These are phyloP conservation scores for Beta macrorhiza DNA, from an alignment of 179 eudicot genomes.

Conservation along the genomic window DNA sequence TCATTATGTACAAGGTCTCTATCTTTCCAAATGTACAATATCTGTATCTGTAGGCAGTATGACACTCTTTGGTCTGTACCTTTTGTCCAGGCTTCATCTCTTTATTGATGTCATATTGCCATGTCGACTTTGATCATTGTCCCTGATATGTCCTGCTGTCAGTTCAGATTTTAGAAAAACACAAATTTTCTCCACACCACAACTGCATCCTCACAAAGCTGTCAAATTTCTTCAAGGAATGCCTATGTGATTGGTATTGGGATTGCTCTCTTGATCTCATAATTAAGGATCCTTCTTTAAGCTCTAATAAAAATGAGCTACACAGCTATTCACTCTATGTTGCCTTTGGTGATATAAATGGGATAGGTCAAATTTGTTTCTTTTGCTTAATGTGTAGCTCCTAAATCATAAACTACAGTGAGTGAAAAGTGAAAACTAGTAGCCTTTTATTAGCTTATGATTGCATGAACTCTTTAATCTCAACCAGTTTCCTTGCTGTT, in stretches of 20 bases:
- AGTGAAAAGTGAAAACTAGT: neutral
- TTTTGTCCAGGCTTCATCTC: neutral
- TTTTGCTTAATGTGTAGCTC: neutral
- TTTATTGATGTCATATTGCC: neutral
- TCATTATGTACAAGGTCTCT: neutral
- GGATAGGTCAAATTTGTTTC: neutral
- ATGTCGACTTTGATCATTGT: neutral
- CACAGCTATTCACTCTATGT: neutral
- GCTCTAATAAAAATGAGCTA: too few species aligned
- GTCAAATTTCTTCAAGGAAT: neutral
- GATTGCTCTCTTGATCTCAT: neutral
- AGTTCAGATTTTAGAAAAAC: neutral
- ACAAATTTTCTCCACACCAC: neutral
- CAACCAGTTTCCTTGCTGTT: neutral
- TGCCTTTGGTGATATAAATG: neutral
- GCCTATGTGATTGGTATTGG: neutral
- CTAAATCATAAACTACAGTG: neutral
- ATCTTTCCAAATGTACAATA: neutral
- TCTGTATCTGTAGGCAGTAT: neutral
- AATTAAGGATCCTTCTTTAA: neutral
- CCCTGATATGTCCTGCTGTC: neutral
- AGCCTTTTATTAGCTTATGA: neutral
- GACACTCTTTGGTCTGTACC: neutral
- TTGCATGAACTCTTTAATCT: neutral
- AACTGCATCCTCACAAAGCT: neutral